A percentile compares a stretch with the other conserved stretches of the same genome.
phyloP scores from a whole-genome alignment of 345 rosid species.

The Citrus maxima region DNA sequence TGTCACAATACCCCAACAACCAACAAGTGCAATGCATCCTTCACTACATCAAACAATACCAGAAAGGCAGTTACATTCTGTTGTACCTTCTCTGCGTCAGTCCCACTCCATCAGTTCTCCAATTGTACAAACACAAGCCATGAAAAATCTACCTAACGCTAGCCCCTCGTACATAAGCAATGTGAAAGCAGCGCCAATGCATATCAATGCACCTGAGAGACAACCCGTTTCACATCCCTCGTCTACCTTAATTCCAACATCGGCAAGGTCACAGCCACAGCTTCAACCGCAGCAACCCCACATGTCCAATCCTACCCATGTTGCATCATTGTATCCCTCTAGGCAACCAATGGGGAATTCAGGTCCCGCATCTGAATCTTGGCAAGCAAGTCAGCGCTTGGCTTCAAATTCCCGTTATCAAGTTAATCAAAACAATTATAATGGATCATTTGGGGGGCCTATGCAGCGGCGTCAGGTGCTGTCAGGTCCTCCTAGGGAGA shows the following conservation, averaged over 20 bases:
- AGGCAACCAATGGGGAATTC: conserved; percentile 28
- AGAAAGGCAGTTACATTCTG: conserved; percentile 27
- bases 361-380: conserved; percentile 29
- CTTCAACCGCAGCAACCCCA: conserved; percentile 19
- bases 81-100: conserved; percentile 17
- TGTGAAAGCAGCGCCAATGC: conserved; percentile 9
- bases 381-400: conserved; percentile 49
- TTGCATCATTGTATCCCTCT: conserved; percentile 14
- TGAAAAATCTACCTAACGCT: conserved; percentile 1
- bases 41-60: conserved; percentile 32
- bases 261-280: conserved; percentile 15
- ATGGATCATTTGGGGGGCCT: conserved; percentile 23
- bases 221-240: conserved; percentile 18
- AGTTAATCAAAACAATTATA: conserved; percentile 34
- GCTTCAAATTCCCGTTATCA: conserved; percentile 35
- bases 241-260: conserved; percentile 9
- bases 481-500: conserved; percentile 33
- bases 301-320: conserved; percentile 12
- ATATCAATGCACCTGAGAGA: conserved; percentile 22
- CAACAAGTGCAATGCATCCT: conserved; percentile 33
- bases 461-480: conserved; percentile 32
- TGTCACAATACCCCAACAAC: conserved; percentile 30
- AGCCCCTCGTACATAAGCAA: not conserved
- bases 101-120: conserved; percentile 16
- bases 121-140: conserved; percentile 2